Base-by-base conservation (phyloP, 495 filamentous ascomycete genomes). In the Penicillium soppii region DNA sequence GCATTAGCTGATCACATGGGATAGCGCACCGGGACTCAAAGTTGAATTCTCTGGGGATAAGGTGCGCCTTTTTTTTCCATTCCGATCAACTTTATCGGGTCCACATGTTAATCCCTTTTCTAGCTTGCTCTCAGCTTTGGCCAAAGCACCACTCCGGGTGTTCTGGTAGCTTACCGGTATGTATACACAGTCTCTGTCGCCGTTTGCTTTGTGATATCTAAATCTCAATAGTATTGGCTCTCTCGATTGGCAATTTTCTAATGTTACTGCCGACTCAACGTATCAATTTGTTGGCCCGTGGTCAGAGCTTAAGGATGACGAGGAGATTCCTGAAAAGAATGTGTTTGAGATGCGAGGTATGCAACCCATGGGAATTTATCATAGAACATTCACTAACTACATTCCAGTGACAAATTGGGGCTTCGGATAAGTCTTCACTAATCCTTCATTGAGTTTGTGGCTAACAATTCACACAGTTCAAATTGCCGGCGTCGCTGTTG, bases 191-290 rank as follows among this genome's bases (percentile, higher is more conserved):
- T 19, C 17, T 42, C 16, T 4, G 12, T 16, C 7, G 1, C 12
- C 3, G 21, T 10, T 13, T 22, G 30, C 30, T 33, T 49, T 6
- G 16, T 37, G n/a, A n/a, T 4, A 44, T 29, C 35, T 15, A 25
- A 36, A 1, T 2, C 1, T 44, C 1, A 21, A 33, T 55, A 82
- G 84, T 9, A 68, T 87, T 37, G 75, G 72, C 7, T 82, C 82
- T 6, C 72, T 84, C 39, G 84, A 87, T 58, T 88, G 85, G 83
- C 72, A 73, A 33, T 83, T 87, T 54, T 82, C 84, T 32, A 88
- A 88, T 65, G 76, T 88, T 27, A 86, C 83, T 4, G 78, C 74
- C 0, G 72, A 76, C 7, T 70, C 72, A 13, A 85, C 82, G 1
- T 83, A 88, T 52, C 76, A 86, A 23, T 75, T 88, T 39, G 73